A percentile compares a stretch with the other conserved stretches of the same genome.
phyloP scores from a whole-genome alignment of 1,139 yeast species.

The Saccharomycopsis hybrid region DNA sequence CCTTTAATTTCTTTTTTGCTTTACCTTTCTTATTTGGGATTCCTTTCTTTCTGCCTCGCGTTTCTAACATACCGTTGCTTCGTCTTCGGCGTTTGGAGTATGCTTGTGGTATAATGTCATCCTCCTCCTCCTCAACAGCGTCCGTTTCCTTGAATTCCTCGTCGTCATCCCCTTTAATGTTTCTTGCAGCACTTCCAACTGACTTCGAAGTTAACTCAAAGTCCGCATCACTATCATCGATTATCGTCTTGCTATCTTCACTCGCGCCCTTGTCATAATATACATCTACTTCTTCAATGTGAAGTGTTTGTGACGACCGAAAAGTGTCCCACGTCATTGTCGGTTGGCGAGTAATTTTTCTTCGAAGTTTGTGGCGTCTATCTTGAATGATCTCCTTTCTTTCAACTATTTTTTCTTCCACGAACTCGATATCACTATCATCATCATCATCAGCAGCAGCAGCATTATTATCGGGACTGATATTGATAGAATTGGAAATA shows the following conservation, averaged over 20 bases:
- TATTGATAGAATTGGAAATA: too few relatives aligned
- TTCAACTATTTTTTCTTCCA: conserved; percentile 1
- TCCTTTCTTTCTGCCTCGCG: too few relatives aligned
- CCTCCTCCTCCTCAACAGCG: too few relatives aligned
- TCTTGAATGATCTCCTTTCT: not conserved
- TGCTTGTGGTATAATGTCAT: too few relatives aligned
- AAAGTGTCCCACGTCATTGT: not conserved
- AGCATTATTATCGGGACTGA: too few relatives aligned
- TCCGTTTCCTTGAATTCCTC: too few relatives aligned
- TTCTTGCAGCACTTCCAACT: not conserved
- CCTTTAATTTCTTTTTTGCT: too few relatives aligned
- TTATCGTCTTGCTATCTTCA: not conserved
- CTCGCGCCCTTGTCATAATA: too few relatives aligned
- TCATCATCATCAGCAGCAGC: not conserved
- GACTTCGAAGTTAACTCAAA: too few relatives aligned
- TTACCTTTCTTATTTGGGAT: too few relatives aligned
- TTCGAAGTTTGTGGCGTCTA: not conserved
- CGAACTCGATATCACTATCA: conserved; percentile 2
- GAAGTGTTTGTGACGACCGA: not conserved
- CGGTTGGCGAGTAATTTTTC: not conserved
- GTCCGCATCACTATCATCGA: not conserved
- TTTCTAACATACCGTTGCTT: too few relatives aligned
- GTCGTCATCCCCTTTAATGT: not conserved
- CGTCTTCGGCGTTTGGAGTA: too few relatives aligned
- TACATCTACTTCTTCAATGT: not conserved